Conservation (phyloP, 1,284 basidiomycete species). For the Sporisorium reilianum region DNA sequence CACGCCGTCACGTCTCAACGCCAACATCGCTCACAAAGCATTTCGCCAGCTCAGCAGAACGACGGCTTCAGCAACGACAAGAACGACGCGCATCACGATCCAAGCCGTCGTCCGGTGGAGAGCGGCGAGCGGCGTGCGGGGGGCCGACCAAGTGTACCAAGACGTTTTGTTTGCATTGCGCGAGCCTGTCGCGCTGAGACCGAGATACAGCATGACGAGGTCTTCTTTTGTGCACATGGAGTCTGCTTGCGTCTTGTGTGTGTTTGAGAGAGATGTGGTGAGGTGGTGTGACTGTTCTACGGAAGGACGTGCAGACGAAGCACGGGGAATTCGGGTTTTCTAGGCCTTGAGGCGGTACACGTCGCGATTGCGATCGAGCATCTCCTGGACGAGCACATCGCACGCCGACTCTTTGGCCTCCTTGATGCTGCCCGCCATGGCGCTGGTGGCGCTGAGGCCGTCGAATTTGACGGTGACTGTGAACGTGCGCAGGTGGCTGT, state of each 20-base stretch:
- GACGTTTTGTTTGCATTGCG: constrained; percentile 45
- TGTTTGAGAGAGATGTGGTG: not conserved
- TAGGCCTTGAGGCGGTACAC: not conserved
- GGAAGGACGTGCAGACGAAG: not conserved
- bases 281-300: not conserved
- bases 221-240: too few relatives aligned
- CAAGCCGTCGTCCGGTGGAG: not conserved
- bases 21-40: not conserved
- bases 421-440: constrained; percentile 19
- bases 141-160: constrained; percentile 33
- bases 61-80: not conserved
- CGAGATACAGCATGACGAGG: too few relatives aligned
- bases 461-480: constrained; percentile 15
- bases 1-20: not conserved
- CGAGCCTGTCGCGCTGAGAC: constrained; percentile 1
- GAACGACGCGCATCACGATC: not conserved
- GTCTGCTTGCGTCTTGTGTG: too few relatives aligned
- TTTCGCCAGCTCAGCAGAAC: not conserved
- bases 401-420: constrained; percentile 33
- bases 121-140: constrained; percentile 13
- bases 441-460: constrained; percentile 2
- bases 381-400: not conserved
- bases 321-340: too few relatives aligned
- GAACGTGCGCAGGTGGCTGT: constrained; percentile 24
- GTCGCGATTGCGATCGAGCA: constrained; percentile 13